These are phyloP conservation scores for Sedum album DNA, from an alignment of 164 flowering plant species.

Conservation along the genomic window DNA sequence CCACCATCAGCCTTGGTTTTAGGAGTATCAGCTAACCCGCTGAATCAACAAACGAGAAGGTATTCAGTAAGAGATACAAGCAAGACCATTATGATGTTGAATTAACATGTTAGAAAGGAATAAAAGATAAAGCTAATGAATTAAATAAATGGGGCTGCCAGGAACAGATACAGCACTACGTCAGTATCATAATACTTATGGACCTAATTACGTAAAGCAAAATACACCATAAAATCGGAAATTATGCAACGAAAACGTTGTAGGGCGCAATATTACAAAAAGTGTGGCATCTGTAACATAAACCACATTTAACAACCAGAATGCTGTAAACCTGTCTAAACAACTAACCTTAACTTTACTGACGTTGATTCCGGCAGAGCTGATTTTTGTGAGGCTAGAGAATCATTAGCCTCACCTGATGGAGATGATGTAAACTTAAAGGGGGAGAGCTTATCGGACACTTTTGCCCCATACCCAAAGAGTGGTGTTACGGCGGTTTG, in stretches of 20 bases:
- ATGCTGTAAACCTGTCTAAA: not conserved
- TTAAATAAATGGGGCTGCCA: no score
- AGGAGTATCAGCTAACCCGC: conserved; percentile 1
- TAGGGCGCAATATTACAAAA: not conserved
- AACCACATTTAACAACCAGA: not conserved
- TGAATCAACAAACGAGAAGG: not conserved
- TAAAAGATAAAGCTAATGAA: no score
- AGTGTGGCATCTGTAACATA: not conserved
- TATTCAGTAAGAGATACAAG: not conserved
- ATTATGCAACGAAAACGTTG: no score
- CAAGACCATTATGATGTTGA: no score
- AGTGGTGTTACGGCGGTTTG: conserved; percentile 21
- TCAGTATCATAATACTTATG: not conserved
- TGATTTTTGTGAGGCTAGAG: conserved; percentile 12
- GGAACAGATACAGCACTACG: not conserved
- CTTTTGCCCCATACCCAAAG: conserved; percentile 23
- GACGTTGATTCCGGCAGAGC: conserved; percentile 3
- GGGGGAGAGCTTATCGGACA: conserved; percentile 14
- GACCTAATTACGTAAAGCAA: not conserved
- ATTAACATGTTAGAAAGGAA: no score
- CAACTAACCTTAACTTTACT: conserved; percentile 14
- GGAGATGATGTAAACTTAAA: conserved; percentile 12
- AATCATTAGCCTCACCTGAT: conserved; percentile 13
- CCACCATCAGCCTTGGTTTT: not conserved
- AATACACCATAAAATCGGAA: not conserved